These are phyloP conservation scores for Pisolithus albus DNA, from an alignment of 768 basidiomycete genomes.

Conservation along the genomic window DNA sequence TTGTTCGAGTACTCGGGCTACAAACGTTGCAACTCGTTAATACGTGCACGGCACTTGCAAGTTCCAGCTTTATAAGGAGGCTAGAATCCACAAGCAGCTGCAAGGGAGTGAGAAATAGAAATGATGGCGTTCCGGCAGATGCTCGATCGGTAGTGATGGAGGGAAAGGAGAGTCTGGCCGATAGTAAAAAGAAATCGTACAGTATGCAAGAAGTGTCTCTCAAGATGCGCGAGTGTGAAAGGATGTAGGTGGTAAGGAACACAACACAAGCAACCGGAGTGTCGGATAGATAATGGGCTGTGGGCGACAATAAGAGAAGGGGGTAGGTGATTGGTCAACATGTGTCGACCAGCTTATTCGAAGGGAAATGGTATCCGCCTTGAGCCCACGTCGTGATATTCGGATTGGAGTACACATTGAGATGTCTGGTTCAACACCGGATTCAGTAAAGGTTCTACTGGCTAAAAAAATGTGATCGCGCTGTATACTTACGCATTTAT, in stretches of 20 bases:
- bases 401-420: conserved; percentile 65
- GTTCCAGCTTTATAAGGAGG: not conserved
- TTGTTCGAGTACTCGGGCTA: not conserved
- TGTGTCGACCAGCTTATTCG: conserved; percentile 40
- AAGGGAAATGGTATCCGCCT: conserved; percentile 70
- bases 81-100: not conserved
- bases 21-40: not conserved
- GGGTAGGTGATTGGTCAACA: conserved; percentile 18
- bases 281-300: not conserved
- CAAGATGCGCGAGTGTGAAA: conserved; percentile 6
- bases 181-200: not conserved
- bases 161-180: not conserved
- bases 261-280: not conserved
- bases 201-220: conserved; percentile 1
- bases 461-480: not conserved
- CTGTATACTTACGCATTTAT: conserved; percentile 47
- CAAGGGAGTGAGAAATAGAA: not conserved
- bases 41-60: not conserved
- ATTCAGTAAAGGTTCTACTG: not conserved
- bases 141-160: not conserved
- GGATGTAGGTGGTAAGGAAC: conserved; percentile 6
- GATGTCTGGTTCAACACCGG: conserved; percentile 16
- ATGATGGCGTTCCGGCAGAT: not conserved
- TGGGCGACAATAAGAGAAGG: conserved; percentile 19
- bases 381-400: conserved; percentile 83